Evolutionary conservation across 2,329 filamentous ascomycete genomes (phyloP).

Genomic region (Bisporella sp.): DNA sequence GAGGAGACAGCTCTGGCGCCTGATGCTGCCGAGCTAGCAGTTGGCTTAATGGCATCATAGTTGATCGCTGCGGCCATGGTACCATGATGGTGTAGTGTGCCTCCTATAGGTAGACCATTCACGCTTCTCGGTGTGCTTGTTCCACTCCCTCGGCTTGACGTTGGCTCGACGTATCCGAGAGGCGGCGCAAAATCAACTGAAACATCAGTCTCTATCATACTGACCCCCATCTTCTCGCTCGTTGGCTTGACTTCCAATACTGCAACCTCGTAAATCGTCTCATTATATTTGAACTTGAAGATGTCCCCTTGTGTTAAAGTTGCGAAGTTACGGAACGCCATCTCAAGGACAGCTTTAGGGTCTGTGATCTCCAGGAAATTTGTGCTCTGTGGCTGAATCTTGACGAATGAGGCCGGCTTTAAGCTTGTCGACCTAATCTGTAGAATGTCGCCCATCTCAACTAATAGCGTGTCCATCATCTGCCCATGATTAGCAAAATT

Average conservation of each 20-base stretch:
- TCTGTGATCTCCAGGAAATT: constrained; percentile 96
- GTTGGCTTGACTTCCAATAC: constrained; percentile 91
- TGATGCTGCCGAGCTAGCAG: constrained; percentile 55
- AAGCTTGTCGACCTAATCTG: constrained; percentile 94
- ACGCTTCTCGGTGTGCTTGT: constrained; percentile 76
- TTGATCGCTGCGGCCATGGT: constrained; percentile 99
- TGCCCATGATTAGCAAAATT: constrained; percentile 29
- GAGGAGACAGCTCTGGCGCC: constrained; percentile 60
- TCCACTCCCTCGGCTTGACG: constrained; percentile 58
- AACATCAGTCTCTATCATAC: constrained; percentile 93
- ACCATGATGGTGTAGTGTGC: constrained; percentile 74
- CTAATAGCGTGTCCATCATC: constrained; percentile 87
- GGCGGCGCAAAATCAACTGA: constrained; percentile 94
- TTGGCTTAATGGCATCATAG: constrained; percentile 83
- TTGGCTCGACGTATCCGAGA: constrained; percentile 87
- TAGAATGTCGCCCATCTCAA: constrained; percentile 90
- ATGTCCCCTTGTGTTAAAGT: constrained; percentile 89
- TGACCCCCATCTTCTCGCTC: constrained; percentile 75
- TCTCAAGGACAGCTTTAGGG: constrained; percentile 93
- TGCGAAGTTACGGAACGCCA: constrained; percentile 92
- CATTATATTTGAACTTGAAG: constrained; percentile 96
- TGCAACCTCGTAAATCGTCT: constrained; percentile 85
- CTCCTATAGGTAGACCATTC: constrained; percentile 59
- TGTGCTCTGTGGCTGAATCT: constrained; percentile 88
- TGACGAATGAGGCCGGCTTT: constrained; percentile 85